Conservation (phyloP, 352 stramenopile genomes). For the Phytophthora fragariaefolia region DNA sequence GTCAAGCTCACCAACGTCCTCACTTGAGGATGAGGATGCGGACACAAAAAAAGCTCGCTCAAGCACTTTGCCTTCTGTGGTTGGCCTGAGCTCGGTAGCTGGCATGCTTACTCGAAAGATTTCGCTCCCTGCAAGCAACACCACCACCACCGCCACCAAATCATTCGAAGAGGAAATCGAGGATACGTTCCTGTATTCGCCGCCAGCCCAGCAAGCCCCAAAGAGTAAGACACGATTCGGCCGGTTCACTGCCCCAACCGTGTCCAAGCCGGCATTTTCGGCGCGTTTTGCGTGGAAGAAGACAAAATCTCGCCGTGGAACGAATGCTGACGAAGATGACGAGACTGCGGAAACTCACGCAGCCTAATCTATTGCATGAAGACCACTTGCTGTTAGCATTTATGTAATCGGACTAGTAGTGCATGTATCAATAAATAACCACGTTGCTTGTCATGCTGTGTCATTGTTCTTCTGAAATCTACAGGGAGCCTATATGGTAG, state of each 20-base stretch:
- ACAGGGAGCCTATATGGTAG: no score
- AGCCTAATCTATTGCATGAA: conserved; percentile 20
- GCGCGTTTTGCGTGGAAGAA: conserved; percentile 68
- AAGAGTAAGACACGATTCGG: conserved; percentile 60
- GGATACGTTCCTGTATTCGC: conserved; percentile 43
- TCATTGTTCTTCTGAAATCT: no score
- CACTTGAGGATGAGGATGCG: conserved; percentile 32
- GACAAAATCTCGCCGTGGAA: conserved; percentile 31
- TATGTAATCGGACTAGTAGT: conserved; percentile 21
- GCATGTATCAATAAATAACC: conserved; percentile 36
- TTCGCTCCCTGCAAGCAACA: conserved; percentile 33
- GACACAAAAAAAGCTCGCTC: conserved; percentile 38
- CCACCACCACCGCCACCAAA: conserved; percentile 31
- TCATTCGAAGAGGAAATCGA: conserved; percentile 46
- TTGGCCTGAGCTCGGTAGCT: conserved; percentile 38
- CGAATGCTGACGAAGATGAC: conserved; percentile 23
- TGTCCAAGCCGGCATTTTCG: conserved; percentile 46
- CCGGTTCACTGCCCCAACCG: conserved; percentile 44
- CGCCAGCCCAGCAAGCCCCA: conserved; percentile 30
- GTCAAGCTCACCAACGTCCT: conserved; percentile 36
- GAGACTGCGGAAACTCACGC: conserved; percentile 19
- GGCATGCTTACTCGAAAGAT: conserved; percentile 40
- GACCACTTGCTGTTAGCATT: conserved; percentile 30
- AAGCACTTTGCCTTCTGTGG: conserved; percentile 29
- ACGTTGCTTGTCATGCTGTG: conserved; percentile 19